Evolutionary conservation across 2,329 filamentous ascomycete species (phyloP).

Genomic region (Phialocephala sp.): DNA sequence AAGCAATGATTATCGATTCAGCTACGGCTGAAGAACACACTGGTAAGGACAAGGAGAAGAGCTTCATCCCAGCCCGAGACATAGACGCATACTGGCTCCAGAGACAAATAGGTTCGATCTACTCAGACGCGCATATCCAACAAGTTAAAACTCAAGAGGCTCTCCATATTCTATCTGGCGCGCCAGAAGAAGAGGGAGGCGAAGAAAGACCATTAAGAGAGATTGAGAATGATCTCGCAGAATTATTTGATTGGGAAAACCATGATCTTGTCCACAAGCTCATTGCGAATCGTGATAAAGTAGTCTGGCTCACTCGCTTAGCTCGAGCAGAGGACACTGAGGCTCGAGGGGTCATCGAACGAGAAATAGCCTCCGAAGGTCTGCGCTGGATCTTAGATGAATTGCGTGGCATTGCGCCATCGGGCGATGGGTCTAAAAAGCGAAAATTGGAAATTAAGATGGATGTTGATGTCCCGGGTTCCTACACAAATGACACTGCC

Average conservation of each 20-base stretch:
- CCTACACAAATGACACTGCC: constrained; percentile 56
- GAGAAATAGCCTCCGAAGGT: constrained; percentile 89
- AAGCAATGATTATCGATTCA: constrained; percentile 85
- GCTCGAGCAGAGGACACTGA: constrained; percentile 81
- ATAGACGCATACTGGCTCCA: constrained; percentile 99
- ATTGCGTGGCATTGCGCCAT: constrained; percentile 73
- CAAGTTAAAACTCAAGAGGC: constrained; percentile 90
- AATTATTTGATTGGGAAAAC: constrained; percentile 96
- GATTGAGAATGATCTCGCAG: constrained; percentile 98
- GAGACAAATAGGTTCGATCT: constrained; percentile 85
- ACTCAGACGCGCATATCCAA: constrained; percentile 89
- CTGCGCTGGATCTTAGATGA: constrained; percentile 88
- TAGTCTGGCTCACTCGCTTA: constrained; percentile 93
- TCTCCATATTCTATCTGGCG: constrained; percentile 79
- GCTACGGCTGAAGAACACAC: constrained; percentile 56
- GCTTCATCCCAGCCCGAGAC: constrained; percentile 78
- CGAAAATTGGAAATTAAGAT: constrained; percentile 89
- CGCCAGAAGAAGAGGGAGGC: constrained; percentile 74
- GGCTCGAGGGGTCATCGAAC: constrained; percentile 77
- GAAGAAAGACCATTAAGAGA: constrained; percentile 87
- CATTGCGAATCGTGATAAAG: constrained; percentile 89
- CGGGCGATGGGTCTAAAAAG: constrained; percentile 60
- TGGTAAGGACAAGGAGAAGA: constrained; percentile 57
- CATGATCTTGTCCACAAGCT: constrained; percentile 91
- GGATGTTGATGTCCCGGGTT: constrained; percentile 80